A percentile compares a stretch with the other conserved stretches of the same genome.
Conservation (phyloP, 2,329 filamentous ascomycete genomes). For the Pseudogymnoascus sp. region DNA sequence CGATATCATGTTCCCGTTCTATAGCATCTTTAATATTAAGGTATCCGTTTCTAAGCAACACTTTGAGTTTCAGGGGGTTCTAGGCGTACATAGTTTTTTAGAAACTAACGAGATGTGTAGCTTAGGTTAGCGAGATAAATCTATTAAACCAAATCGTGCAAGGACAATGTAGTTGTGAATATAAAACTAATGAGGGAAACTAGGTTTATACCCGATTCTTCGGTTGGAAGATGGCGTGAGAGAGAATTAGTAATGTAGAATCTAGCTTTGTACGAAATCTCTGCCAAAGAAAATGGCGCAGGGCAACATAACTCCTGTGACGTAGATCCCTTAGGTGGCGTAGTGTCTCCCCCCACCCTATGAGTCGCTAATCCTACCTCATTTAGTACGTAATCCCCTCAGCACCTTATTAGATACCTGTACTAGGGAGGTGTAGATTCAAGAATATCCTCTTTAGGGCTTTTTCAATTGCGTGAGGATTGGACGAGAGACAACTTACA, state of each 20-base stretch:
- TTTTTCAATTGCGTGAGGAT: not conserved
- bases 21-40: not conserved
- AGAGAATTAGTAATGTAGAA: not conserved
- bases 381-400: too few species aligned
- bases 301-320: not conserved
- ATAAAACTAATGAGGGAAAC: not conserved
- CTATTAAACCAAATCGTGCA: not conserved
- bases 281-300: not conserved
- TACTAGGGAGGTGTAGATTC: not conserved
- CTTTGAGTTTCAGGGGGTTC: not conserved
- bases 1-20: not conserved
- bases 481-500: not conserved
- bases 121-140: not conserved
- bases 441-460: not conserved
- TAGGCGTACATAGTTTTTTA: not conserved
- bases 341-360: not conserved
- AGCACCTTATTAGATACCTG: too few species aligned
- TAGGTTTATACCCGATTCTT: not conserved
- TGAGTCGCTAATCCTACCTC: too few species aligned
- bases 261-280: not conserved
- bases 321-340: not conserved
- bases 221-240: not conserved
- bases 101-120: not conserved
- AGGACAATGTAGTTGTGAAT: not conserved
- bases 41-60: not conserved